Percentiles rank a stretch among this genome's conserved stretches.
phyloP scores from a whole-genome alignment of 345 rosid genomes.

The Psidium guajava region DNA sequence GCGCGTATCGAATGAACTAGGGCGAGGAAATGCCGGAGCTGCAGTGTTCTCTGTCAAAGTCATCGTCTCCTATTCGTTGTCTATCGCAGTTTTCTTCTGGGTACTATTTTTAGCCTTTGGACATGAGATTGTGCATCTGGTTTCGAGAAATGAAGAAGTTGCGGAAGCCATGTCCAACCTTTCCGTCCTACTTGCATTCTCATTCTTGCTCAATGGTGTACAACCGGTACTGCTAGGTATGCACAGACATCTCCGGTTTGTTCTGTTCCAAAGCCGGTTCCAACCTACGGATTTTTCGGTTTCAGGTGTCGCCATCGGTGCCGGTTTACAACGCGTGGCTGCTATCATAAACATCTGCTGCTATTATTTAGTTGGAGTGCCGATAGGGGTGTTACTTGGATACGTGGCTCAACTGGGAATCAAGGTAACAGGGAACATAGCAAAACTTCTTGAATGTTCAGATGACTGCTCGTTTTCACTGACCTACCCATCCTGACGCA shows the following conservation, averaged over 20 bases:
- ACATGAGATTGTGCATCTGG: conserved; percentile 22
- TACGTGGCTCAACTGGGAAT: conserved; percentile 15
- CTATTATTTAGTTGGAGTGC: conserved; percentile 39
- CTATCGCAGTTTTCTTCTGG: conserved; percentile 27
- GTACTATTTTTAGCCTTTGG: conserved; percentile 30
- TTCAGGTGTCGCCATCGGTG: conserved; percentile 42
- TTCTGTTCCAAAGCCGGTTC: background rate
- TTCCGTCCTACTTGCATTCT: conserved; percentile 43
- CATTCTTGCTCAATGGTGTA: conserved; percentile 50
- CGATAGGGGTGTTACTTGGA: conserved; percentile 23
- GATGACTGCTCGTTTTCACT: background rate
- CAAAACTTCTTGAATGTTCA: background rate
- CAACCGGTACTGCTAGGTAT: conserved; percentile 53
- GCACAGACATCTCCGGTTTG: background rate
- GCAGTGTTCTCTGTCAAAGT: conserved; percentile 47
- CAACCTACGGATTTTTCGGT: background rate
- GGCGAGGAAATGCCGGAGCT: conserved; percentile 41
- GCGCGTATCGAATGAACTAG: conserved; percentile 59
- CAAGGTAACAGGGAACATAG: conserved; percentile 13
- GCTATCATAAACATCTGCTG: conserved; percentile 35
- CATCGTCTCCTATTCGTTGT: conserved; percentile 12
- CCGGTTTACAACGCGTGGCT: conserved; percentile 31
- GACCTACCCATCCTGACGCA: background rate
- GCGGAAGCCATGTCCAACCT: conserved; percentile 34
- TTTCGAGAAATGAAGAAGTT: conserved; percentile 27